Evolutionary conservation across 768 basidiomycete species (phyloP), one percentile per base, ranked within the genome.

Genomic region (Russula griseocarnosa): DNA sequence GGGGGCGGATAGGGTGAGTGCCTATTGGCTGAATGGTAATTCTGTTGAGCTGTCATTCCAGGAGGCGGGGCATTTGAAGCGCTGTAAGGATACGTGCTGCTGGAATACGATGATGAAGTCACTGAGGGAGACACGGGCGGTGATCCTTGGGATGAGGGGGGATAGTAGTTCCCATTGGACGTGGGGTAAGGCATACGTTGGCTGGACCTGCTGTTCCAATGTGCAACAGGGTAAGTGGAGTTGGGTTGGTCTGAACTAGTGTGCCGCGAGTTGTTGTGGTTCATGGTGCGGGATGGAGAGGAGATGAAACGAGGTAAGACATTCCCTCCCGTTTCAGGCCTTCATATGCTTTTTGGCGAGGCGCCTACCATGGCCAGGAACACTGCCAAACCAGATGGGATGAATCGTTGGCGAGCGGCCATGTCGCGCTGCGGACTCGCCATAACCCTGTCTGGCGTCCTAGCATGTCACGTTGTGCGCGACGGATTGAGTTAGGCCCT

Each of bases 321-420:
- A 56, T 34, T 3, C 47, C 38, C 49, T 49, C 34, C 34, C 47
- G 9, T 44, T 67, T 56, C 60, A 38, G 54, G 57, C 55, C 66
- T 68, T 68, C 66, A 68, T 68, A 68, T 67, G 55, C 66, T 51
- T 55, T 67, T 63, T 54, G 60, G 65, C 42, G 65, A 66, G 67
- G 66, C 66, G 66, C 58, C 58, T 60, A 67, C 38, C 49, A 55
- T 51, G 61, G 54, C 24, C 66, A 68, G 67, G 67, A 56, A 63
- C 67, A 30, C n/a, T 20, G 20, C 66, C 61, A 58, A 61, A 49
- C 66, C 58, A 52, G 53, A 66, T 50, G 42, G 50, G 55, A 67
- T 58, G 63, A 51, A 51, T 61, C 52, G 53, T 59, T 57, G 66
- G 60, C 16, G 55, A 58, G 63, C 67, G 66, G 66, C 49, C 61